These are phyloP conservation scores for Paraphaeosphaeria minitans DNA, from an alignment of 2,329 filamentous ascomycete genomes.

Conservation along the genomic window DNA sequence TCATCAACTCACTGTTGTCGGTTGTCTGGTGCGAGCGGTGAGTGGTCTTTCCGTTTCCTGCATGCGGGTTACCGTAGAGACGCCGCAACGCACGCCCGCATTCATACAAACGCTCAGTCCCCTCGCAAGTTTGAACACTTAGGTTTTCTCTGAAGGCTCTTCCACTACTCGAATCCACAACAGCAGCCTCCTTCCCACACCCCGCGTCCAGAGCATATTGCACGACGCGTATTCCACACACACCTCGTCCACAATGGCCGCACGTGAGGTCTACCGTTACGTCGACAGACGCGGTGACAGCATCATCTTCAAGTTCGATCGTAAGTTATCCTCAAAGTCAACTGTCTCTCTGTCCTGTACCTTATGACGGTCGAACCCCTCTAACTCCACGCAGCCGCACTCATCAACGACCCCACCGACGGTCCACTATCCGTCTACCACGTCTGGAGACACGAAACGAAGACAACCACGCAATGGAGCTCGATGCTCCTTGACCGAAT, in stretches of 20 bases:
- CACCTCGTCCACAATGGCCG: conserved; percentile 8
- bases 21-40: neutral
- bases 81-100: neutral
- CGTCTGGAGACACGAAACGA: conserved; percentile 13
- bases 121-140: neutral
- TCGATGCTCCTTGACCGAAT: conserved; percentile 17
- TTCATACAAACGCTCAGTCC: neutral
- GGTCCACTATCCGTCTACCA: conserved; percentile 18
- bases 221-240: neutral
- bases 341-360: neutral
- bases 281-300: conserved; percentile 16
- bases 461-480: conserved; percentile 3
- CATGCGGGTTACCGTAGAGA: conserved; percentile 6
- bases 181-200: neutral
- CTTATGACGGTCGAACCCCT: no score
- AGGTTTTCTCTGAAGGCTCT: neutral
- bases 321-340: neutral
- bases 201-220: neutral
- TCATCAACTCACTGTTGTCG: neutral
- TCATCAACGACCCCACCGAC: conserved; percentile 15
- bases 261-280: conserved; percentile 21
- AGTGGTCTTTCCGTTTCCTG: neutral
- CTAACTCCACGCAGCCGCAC: neutral
- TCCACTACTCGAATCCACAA: neutral
- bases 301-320: conserved; percentile 26